A percentile compares a stretch with the other conserved stretches of the same genome.
These are phyloP conservation scores for Malus hybrid DNA, from an alignment of 331 rosid species.

Conservation along the genomic window DNA sequence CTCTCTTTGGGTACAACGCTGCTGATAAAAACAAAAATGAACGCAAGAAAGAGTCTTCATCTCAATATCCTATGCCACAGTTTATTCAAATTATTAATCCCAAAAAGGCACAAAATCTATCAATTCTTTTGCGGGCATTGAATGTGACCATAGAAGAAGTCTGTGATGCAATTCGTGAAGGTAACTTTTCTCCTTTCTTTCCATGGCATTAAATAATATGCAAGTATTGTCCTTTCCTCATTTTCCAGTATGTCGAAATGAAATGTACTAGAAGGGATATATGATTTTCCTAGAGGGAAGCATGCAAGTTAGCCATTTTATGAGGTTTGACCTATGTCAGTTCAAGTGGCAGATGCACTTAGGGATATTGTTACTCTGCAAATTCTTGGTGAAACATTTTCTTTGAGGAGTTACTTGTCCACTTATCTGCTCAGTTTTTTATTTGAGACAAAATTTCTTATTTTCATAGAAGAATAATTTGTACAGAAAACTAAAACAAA, in stretches of 20 bases:
- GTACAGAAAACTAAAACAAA: too few relatives aligned
- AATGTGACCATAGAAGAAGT: constrained; percentile 83
- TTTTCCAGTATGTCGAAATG: not conserved
- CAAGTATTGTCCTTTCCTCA: not conserved
- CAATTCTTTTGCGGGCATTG: constrained; percentile 77
- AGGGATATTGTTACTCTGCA: not conserved
- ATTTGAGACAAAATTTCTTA: not conserved
- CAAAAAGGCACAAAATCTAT: constrained; percentile 76
- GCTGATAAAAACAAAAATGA: constrained; percentile 39
- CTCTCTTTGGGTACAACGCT: constrained; percentile 66
- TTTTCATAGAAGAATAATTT: too few relatives aligned
- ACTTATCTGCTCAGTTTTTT: not conserved
- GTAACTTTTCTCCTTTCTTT: constrained; percentile 27
- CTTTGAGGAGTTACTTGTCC: not conserved
- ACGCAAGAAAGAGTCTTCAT: constrained; percentile 52
- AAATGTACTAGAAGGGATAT: not conserved
- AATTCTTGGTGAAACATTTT: not conserved
- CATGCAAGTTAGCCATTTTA: not conserved
- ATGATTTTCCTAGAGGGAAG: not conserved
- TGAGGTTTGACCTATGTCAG: not conserved
- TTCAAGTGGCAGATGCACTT: not conserved
- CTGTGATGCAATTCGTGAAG: constrained; percentile 83
- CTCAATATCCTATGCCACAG: constrained; percentile 38
- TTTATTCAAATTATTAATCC: constrained; percentile 54
- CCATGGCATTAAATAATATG: not conserved